phyloP scores from a whole-genome alignment of 2,329 filamentous ascomycete species.

The Fusarium concolor region DNA sequence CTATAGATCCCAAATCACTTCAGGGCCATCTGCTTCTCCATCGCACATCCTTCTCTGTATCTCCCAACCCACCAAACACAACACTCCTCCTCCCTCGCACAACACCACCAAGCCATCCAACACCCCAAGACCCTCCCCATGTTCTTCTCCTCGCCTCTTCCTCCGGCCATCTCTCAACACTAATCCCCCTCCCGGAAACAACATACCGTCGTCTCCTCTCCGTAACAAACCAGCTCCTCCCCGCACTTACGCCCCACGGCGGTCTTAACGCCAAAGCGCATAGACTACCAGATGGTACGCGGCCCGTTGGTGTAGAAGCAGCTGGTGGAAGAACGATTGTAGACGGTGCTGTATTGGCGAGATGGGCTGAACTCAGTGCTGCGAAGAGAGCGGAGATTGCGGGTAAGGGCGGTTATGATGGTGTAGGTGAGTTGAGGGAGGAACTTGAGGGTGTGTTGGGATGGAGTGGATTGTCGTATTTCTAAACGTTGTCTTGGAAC shows the following conservation, averaged over 20 bases:
- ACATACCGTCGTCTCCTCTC: constrained; percentile 86
- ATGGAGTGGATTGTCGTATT: constrained; percentile 72
- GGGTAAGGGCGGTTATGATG: constrained; percentile 74
- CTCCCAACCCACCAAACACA: constrained; percentile 78
- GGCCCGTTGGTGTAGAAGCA: constrained; percentile 65
- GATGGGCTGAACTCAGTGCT: constrained; percentile 81
- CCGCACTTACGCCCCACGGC: constrained; percentile 78
- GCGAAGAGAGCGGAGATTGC: constrained; percentile 79
- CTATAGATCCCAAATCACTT: constrained; percentile 87
- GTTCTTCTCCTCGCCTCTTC: constrained; percentile 76
- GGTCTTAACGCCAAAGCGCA: constrained; percentile 88
- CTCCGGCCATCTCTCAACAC: constrained; percentile 79
- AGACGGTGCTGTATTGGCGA: constrained; percentile 79
- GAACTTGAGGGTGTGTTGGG: constrained; percentile 74
- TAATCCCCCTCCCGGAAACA: constrained; percentile 82
- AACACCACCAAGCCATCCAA: constrained; percentile 56
- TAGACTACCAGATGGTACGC: constrained; percentile 63
- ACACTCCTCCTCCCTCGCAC: constrained; percentile 81
- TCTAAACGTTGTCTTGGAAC: constrained; percentile 47
- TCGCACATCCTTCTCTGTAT: constrained; percentile 87
- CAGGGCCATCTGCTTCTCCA: constrained; percentile 89
- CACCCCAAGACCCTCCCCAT: constrained; percentile 50
- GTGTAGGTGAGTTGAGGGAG: constrained; percentile 73
- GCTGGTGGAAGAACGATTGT: constrained; percentile 75
- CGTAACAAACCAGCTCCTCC: constrained; percentile 82